phyloP scores from a whole-genome alignment of 2,329 filamentous ascomycete species.

The Bipolaris gigantea region DNA sequence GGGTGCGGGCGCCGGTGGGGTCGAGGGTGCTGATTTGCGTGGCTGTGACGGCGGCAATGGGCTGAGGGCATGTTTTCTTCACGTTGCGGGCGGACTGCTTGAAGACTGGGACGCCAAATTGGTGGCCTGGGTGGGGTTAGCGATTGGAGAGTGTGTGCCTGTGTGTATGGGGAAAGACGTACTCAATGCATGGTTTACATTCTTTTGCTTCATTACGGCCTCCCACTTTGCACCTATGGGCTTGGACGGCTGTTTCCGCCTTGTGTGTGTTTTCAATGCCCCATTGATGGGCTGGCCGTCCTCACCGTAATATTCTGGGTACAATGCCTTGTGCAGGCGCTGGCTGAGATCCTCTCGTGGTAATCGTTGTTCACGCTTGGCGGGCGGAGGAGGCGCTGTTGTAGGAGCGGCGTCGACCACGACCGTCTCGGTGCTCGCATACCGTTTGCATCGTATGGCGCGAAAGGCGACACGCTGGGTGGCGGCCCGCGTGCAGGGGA shows the following conservation, averaged over 20 bases:
- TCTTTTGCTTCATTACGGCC: slow-evolving; percentile 13
- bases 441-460: slow-evolving; percentile 22
- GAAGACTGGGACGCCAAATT: slow-evolving; percentile 53
- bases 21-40: slow-evolving; percentile 76
- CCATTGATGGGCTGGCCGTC: slow-evolving; percentile 2
- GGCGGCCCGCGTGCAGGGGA: slow-evolving; percentile 62
- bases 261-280: background rate
- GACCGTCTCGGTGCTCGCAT: slow-evolving; percentile 24
- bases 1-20: slow-evolving; percentile 77
- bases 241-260: slow-evolving; percentile 11
- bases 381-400: slow-evolving; percentile 1
- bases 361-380: slow-evolving; percentile 9
- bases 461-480: slow-evolving; percentile 25
- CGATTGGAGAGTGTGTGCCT: background rate
- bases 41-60: slow-evolving; percentile 67
- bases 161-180: background rate
- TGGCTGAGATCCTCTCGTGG: slow-evolving; percentile 15
- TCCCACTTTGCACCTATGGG: slow-evolving; percentile 16
- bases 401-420: slow-evolving; percentile 10
- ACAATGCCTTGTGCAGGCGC: slow-evolving; percentile 27
- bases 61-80: slow-evolving; percentile 62
- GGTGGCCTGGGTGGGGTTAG: slow-evolving; percentile 17
- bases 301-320: slow-evolving; percentile 12
- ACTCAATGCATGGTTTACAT: slow-evolving; percentile 19
- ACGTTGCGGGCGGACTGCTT: slow-evolving; percentile 58